phyloP scores from a whole-genome alignment of 2,329 filamentous ascomycete species.

The Ceratocystis variospora region DNA sequence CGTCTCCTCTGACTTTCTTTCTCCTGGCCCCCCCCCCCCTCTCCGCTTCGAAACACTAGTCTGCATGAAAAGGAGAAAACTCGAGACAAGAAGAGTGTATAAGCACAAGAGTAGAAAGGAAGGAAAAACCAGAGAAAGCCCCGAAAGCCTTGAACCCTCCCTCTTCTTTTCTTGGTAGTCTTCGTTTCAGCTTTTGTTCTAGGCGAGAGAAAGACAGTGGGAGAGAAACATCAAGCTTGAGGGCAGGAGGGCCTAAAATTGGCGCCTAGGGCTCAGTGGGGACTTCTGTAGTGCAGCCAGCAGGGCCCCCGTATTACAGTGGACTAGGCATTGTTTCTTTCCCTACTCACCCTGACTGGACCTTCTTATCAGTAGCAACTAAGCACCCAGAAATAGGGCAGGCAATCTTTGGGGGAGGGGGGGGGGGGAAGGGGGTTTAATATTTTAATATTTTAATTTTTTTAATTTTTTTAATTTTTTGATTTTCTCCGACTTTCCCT shows the following conservation, averaged over 20 bases:
- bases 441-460: no score
- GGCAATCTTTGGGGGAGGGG: no score
- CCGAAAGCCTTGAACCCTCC: not conserved
- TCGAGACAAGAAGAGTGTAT: not conserved
- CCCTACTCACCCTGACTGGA: no score
- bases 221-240: no score
- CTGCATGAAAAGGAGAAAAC: constrained; percentile 1
- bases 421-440: no score
- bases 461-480: no score
- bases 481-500: not conserved
- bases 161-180: not conserved
- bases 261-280: no score
- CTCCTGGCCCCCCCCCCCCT: not conserved
- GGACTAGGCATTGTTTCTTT: no score
- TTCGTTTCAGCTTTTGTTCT: not conserved
- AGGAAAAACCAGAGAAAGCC: not conserved
- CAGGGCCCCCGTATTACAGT: not conserved
- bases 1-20: not conserved
- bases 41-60: not conserved
- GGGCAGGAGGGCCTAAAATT: no score
- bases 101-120: not conserved
- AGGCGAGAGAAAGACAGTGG: not conserved
- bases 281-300: not conserved
- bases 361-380: no score
- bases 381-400: no score